Evolutionary conservation across 441 rosid species (phyloP).

Genomic region (Eruca vesicaria): DNA sequence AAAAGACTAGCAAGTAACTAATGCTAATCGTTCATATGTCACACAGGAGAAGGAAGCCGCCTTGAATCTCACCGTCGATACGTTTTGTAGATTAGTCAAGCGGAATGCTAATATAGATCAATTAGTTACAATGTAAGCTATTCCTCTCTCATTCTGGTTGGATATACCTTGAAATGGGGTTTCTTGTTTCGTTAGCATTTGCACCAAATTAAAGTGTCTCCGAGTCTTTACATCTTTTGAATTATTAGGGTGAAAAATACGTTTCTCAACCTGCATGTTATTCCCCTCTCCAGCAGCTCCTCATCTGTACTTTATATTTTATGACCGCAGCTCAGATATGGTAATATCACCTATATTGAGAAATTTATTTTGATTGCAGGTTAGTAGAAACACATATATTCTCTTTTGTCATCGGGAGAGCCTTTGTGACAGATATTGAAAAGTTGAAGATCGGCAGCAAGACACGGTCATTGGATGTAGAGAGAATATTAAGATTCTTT

Average conservation of each 20-base stretch:
- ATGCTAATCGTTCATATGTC: slow-evolving; percentile 39
- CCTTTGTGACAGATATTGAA: slow-evolving; percentile 95
- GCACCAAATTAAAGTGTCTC: slow-evolving; percentile 1
- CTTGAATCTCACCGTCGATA: slow-evolving; percentile 88
- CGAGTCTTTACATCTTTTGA: slow-evolving; percentile 13
- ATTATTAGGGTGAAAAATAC: background rate
- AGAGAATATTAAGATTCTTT: slow-evolving; percentile 67
- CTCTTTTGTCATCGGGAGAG: slow-evolving; percentile 99
- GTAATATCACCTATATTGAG: slow-evolving; percentile 35
- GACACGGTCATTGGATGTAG: slow-evolving; percentile 80
- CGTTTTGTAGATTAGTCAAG: slow-evolving; percentile 98
- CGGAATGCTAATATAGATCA: slow-evolving; percentile 93
- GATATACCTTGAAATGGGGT: slow-evolving; percentile 5
- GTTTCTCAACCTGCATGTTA: background rate
- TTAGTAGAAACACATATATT: slow-evolving; percentile 99
- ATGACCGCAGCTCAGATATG: slow-evolving; percentile 14
- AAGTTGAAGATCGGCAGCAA: slow-evolving; percentile 95
- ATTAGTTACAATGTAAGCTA: slow-evolving; percentile 83
- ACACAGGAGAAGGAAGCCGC: slow-evolving; percentile 99
- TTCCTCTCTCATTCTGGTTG: slow-evolving; percentile 20
- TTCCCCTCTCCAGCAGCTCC: slow-evolving; percentile 8
- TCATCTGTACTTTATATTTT: slow-evolving; percentile 12
- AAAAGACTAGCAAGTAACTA: slow-evolving; percentile 3
- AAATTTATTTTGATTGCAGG: slow-evolving; percentile 57
- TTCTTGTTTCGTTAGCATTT: slow-evolving; percentile 11